Evolutionary conservation across 768 basidiomycete species (phyloP).

Genomic region (Kwoniella sp.): DNA sequence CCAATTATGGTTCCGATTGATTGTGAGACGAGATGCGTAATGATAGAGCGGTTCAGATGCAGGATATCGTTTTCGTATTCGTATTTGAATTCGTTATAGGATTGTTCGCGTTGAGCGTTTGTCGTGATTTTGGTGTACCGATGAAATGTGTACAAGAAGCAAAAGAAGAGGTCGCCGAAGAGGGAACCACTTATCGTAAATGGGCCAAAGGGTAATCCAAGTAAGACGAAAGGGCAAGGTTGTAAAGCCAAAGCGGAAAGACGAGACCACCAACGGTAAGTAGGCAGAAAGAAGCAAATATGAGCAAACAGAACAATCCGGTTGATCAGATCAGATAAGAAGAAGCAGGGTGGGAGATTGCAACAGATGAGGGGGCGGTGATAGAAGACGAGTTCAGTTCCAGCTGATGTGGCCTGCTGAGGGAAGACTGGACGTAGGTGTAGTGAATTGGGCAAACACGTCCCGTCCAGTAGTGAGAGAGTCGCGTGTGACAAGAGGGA

Average conservation of each 20-base stretch:
- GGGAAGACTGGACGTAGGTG: too few species aligned
- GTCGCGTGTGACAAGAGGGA: too few species aligned
- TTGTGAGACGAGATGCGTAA: not conserved
- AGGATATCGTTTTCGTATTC: conserved; percentile 6
- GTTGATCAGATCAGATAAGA: conserved; percentile 7
- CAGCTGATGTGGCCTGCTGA: too few species aligned
- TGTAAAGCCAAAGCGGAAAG: not conserved
- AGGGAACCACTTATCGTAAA: not conserved
- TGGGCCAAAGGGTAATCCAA: not conserved
- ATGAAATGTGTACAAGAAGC: not conserved
- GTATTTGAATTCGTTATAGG: not conserved
- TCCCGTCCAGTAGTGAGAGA: not conserved
- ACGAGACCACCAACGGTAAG: not conserved
- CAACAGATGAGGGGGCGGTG: too few species aligned
- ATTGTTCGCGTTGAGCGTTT: not conserved
- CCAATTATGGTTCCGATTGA: too few species aligned
- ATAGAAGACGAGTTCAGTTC: not conserved
- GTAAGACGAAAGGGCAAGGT: conserved; percentile 2
- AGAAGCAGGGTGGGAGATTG: not conserved
- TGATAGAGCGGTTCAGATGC: conserved; percentile 4
- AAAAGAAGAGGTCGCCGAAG: not conserved
- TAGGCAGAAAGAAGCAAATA: not conserved
- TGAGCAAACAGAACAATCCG: conserved; percentile 12
- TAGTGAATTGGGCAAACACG: not conserved
- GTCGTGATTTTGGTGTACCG: not conserved